Base-by-base conservation (phyloP, 495 filamentous ascomycete genomes). In the Penicillium bialowiezense region DNA sequence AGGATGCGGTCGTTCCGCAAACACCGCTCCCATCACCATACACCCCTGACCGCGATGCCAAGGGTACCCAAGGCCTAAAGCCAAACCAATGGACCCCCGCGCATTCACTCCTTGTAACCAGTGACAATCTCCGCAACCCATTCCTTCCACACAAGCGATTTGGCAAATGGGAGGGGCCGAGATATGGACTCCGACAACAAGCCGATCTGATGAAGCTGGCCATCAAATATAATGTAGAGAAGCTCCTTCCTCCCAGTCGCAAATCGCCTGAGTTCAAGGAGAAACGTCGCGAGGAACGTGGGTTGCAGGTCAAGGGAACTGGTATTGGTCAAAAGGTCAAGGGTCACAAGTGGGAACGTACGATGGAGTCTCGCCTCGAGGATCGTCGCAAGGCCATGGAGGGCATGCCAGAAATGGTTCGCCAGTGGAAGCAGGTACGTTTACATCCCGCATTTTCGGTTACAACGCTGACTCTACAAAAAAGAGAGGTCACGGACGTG, bases 281-380 rank as follows among this genome's bases (percentile, higher is more conserved):
- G 58, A 70, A 71, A 63, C 79, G 79, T 63, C 72, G 84, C 42
- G 76, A 83, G 35, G 86, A 91, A 73, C 72, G 83, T 44, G 91
- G 90, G 24, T 63, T 95, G 56, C 73, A 82, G 36, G 83, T 96
- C 54, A 93, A 88, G 79, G 89, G 91, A 56, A 96, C 93, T 14
- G 89, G 92, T 75, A 80, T 89, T 51, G 91, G 90, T n/a, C 81
- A 95, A 75, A 83, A 80, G 66, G 91, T 96, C 56, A 97, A 96
- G 83, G 93, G 93, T 60, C 89, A 97, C 71, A 78, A 80, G 64
- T 89, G 89, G 83, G 93, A 98, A 78, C 82, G 93, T 68, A 88
- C 84, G 54, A 72, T 96, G 76, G 85, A 87, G 72, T 73, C 77
- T 39, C 82, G 87, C 67, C 79, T 97, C 75, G 91, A 96, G 67